A percentile compares a stretch with the other conserved stretches of the same genome.
Conservation (phyloP, 2,329 filamentous ascomycete genomes). For the Colletotrichum sp. region DNA sequence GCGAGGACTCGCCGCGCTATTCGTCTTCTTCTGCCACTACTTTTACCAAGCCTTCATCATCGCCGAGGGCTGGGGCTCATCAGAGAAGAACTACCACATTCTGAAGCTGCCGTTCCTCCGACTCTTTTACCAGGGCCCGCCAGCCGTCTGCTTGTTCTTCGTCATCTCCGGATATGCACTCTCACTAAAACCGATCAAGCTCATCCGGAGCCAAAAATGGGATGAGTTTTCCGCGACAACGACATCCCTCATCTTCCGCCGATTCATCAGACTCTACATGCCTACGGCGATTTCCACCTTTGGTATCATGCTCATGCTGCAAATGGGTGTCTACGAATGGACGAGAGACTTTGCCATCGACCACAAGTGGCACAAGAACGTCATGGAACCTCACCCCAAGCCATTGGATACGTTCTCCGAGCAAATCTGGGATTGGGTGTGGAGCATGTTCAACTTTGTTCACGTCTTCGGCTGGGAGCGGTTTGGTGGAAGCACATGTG, state of each 20-base stretch:
- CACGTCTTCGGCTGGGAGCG: slow-evolving; percentile 57
- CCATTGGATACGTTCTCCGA: slow-evolving; percentile 39
- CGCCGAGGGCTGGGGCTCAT: slow-evolving; percentile 54
- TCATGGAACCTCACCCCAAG: slow-evolving; percentile 52
- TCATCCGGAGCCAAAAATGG: slow-evolving; percentile 42
- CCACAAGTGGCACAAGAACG: slow-evolving; percentile 48
- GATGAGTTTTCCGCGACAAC: slow-evolving; percentile 49
- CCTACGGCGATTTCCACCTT: slow-evolving; percentile 57
- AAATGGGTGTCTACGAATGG: slow-evolving; percentile 52
- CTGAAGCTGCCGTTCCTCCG: slow-evolving; percentile 60
- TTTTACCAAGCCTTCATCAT: slow-evolving; percentile 58
- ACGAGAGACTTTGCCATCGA: slow-evolving; percentile 52
- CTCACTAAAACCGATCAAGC: slow-evolving; percentile 56
- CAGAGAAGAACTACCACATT: slow-evolving; percentile 47
- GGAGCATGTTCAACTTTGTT: slow-evolving; percentile 54
- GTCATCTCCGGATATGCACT: slow-evolving; percentile 68
- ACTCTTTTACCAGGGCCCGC: slow-evolving; percentile 59
- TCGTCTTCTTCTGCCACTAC: slow-evolving; percentile 63
- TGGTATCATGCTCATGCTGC: slow-evolving; percentile 48
- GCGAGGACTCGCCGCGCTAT: slow-evolving; percentile 59
- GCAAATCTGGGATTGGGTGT: slow-evolving; percentile 52
- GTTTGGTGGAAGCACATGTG: slow-evolving; percentile 51
- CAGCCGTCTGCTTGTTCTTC: slow-evolving; percentile 66
- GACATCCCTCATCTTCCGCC: slow-evolving; percentile 56
- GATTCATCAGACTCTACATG: slow-evolving; percentile 56